Base-by-base conservation (phyloP, 306 rosid genomes). In the Psophocarpus tetragonolobus region DNA sequence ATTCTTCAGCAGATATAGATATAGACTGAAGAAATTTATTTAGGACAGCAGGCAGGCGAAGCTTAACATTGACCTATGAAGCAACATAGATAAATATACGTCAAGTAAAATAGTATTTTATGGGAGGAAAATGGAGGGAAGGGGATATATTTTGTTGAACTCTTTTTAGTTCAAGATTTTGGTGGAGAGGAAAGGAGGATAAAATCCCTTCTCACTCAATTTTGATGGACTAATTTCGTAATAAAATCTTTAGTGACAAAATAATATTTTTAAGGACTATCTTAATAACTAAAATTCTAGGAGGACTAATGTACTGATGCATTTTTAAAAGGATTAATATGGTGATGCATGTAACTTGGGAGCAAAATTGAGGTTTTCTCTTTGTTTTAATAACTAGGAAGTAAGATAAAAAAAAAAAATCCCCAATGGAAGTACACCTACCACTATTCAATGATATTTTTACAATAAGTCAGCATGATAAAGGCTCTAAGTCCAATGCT, bases 11-110 rank as follows among this genome's bases (percentile, higher is more conserved):
- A 67, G 99, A 72, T 73, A 96, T 70, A 35, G 92, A n/a, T 73
- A 96, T 84, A 54, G 97, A 97, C 76, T 92, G 99, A 80, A 96
- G 91, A 88, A 92, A 96, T 84, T 96, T 96, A 86, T 83, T 92
- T 38, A 96, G 75, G 66, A 92, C 97, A 58, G 91, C 97, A 39
- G 98, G 98, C 77, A 96, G 89, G 76, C 97, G 98, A 84, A 96
- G 99, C 85, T 90, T 91, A 88, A 85, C 91, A 79, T 85, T 90
- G 84, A 86, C 94, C 99, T 96, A 82, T 38, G 62, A 68, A 77
- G 82, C 77, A 29, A 66, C 82, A 76, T 48, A 80, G 27, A 76
- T 0, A 47, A 75, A 71, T 17, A 67, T 20, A 81, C n/a, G 80
- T 53, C 39, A 54, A 81, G 62, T 21, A n/a, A 23, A 24, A 54